phyloP scores from a whole-genome alignment of 2,329 filamentous ascomycete species.

The Aspergillus piperis region DNA sequence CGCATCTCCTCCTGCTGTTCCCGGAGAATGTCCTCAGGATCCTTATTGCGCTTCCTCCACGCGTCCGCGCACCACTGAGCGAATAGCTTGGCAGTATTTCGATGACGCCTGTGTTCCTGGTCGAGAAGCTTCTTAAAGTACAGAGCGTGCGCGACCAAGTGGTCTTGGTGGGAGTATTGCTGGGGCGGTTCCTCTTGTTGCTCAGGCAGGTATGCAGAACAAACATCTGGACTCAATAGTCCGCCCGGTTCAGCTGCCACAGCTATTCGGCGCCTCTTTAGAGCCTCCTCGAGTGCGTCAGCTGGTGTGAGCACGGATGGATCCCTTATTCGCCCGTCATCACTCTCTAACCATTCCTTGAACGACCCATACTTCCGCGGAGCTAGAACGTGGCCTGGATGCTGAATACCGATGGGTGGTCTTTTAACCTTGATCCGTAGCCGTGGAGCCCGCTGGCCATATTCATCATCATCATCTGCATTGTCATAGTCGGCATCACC shows the following conservation, averaged over 20 bases:
- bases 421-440: slow-evolving; percentile 54
- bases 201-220: slow-evolving; percentile 73
- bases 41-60: slow-evolving; percentile 45
- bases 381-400: slow-evolving; percentile 53
- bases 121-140: slow-evolving; percentile 80
- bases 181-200: slow-evolving; percentile 70
- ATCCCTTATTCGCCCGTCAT: slow-evolving; percentile 49
- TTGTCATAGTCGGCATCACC: slow-evolving; percentile 21
- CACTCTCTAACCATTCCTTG: slow-evolving; percentile 64
- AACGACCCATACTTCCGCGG: slow-evolving; percentile 54
- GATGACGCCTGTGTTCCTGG: slow-evolving; percentile 76
- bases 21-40: slow-evolving; percentile 72
- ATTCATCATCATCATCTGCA: slow-evolving; percentile 21
- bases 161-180: slow-evolving; percentile 85
- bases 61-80: slow-evolving; percentile 58
- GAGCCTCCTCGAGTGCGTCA: slow-evolving; percentile 67
- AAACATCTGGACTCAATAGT: slow-evolving; percentile 68
- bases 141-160: slow-evolving; percentile 75
- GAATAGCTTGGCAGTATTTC: slow-evolving; percentile 72
- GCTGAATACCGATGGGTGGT: slow-evolving; percentile 52
- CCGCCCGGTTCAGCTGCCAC: slow-evolving; percentile 74
- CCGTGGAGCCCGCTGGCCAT: slow-evolving; percentile 33
- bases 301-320: slow-evolving; percentile 56
- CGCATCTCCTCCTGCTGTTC: slow-evolving; percentile 72
- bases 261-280: slow-evolving; percentile 68